Conservation (phyloP, 306 rosid genomes). For the Hippophae gyantsensis region DNA sequence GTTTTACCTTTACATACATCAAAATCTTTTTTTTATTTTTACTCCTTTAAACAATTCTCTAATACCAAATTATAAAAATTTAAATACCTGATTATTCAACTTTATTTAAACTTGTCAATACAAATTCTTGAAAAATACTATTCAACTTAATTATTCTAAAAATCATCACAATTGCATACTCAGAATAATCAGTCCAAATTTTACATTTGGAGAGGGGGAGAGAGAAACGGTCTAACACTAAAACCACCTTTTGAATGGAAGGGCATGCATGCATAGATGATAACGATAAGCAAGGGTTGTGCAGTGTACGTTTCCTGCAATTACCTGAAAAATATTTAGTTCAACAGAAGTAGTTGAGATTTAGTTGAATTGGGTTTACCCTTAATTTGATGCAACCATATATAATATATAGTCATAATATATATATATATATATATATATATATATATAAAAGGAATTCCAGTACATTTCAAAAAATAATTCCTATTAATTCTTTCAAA, state of each 20-base stretch:
- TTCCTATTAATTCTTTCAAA: not conserved
- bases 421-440: too few species aligned
- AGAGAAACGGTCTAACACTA: not conserved
- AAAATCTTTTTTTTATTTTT: too few species aligned
- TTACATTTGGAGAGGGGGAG: not conserved
- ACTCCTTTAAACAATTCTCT: too few species aligned
- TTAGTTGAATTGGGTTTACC: conserved; percentile 24
- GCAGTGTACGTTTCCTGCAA: conserved; percentile 25
- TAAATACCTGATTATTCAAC: too few species aligned
- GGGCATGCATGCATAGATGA: conserved; percentile 36
- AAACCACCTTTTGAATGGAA: not conserved
- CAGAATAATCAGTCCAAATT: not conserved
- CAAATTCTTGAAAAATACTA: too few species aligned
- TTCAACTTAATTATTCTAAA: too few species aligned
- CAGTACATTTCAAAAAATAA: not conserved
- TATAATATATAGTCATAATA: too few species aligned
- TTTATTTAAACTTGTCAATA: too few species aligned
- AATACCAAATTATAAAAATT: too few species aligned
- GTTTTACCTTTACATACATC: too few species aligned
- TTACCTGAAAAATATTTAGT: conserved; percentile 21
- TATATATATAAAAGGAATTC: too few species aligned
- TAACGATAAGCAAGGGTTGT: conserved; percentile 20
- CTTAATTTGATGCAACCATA: not conserved
- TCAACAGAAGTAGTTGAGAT: conserved; percentile 43
- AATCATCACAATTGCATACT: too few species aligned